Evolutionary conservation across 2,329 filamentous ascomycete genomes (phyloP), one percentile per base, ranked within the genome.

Genomic region (Ophiostoma sp.): DNA sequence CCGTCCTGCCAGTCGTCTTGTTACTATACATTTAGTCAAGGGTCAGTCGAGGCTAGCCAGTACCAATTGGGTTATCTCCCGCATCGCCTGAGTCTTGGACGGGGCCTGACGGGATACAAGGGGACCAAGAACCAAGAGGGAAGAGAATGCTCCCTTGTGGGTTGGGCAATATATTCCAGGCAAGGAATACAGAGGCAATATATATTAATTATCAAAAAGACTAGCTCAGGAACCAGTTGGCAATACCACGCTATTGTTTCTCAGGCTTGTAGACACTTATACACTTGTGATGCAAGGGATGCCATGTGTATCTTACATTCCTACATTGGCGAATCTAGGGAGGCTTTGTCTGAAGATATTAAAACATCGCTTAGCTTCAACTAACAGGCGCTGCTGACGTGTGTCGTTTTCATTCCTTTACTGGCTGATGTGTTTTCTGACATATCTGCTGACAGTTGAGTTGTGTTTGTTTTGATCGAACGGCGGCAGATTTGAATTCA

Each of bases 141-240:
- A 48, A 17, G 60, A n/a, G 52, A 64, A 64, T 36, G 31, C 17
- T 39, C 60, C 60, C 60, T 64, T 35, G 44, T 62, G 27, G 31
- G 11, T n/a, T 20, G 60, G 60, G 15, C 60, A 36, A 64, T 64
- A 35, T 36, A 23, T 27, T 36, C 31, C 20, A 36, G 36, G 36
- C 35, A n/a, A 66, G 64, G 64, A 66, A 66, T 66, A 66, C 64
- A 39, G 35, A 15, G 36, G 23, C 64, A 66, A 66, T 66, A 66
- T 66, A 44, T 65, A 57, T 57, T 57, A 64, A 64, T 39, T 48
- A 48, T n/a, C 20, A 17, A n/a, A 11, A 10, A 20, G 33, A n/a
- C 33, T 65, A 36, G 62, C 62, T 65, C 35, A 36, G 62, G 33
- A 65, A 36, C 33, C 33, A 15, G 17, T 20, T 65, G 8, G 5